Conservation (phyloP, 2,329 filamentous ascomycete species). For the Geosmithia putterillii region DNA sequence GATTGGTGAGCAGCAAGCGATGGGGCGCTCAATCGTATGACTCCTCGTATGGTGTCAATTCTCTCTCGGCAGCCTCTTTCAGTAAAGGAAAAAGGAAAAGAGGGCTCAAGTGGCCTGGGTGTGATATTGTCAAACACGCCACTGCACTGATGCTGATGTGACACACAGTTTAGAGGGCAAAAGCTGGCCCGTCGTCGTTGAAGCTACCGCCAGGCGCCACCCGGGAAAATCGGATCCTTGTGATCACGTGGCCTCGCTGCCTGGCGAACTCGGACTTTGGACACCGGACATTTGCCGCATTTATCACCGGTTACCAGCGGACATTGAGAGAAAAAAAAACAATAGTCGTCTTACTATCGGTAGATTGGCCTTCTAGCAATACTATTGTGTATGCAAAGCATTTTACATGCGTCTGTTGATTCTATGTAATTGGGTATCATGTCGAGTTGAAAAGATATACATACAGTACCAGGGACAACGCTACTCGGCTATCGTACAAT, state of each 20-base stretch:
- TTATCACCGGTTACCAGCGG: not conserved
- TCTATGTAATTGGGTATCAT: too few species aligned
- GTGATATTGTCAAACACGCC: not conserved
- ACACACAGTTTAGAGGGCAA: not conserved
- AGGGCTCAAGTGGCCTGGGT: not conserved
- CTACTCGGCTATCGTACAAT: too few species aligned
- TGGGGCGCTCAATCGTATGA: too few species aligned
- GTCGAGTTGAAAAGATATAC: too few species aligned
- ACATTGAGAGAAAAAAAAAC: not conserved
- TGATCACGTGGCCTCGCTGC: not conserved
- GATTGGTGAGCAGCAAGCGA: too few species aligned
- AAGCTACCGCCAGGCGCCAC: not conserved
- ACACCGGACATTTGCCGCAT: not conserved
- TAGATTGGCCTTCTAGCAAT: too few species aligned
- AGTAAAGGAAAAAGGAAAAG: too few species aligned
- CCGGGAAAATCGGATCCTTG: not conserved
- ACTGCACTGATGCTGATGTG: not conserved
- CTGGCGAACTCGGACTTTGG: not conserved
- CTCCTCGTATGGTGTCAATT: too few species aligned
- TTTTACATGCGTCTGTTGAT: too few species aligned
- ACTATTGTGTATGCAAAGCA: too few species aligned
- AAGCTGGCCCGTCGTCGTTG: not conserved
- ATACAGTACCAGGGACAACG: too few species aligned
- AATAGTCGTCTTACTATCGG: not conserved
- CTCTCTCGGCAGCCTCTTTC: too few species aligned